Evolutionary conservation across 805 yeast genomes (phyloP), one percentile per base, ranked within the genome.

Genomic region (Starmerella riodocensis): DNA sequence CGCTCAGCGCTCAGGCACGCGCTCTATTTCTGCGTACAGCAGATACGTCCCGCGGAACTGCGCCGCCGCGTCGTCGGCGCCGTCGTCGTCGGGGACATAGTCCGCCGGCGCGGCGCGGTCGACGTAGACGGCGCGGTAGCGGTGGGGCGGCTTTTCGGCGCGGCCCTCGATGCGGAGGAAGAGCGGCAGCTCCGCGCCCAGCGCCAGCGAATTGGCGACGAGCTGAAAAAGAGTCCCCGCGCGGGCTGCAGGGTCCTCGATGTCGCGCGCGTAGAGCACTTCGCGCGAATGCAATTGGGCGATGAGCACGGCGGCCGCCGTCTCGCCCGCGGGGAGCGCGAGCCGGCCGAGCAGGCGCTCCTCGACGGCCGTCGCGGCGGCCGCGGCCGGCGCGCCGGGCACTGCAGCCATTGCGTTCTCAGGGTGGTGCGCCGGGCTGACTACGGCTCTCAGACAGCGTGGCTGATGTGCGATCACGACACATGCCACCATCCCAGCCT

Each of bases 171-270:
- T 28, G 4, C 41, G 41, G 13, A 40, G 22, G 32, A 43, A 11
- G 13, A 28, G 36, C 14, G 42, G 36, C 19, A 29, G 33, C 7
- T 24, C 37, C n/a, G 17, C 8, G 32, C 18, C 2, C 13, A 42
- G 35, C 18, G 20, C 28, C n/a, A 17, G 36, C 5, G 43, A 39
- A 13, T 37, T 35, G 1, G 25, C n/a, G 40, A 37, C 40, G 8
- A 41, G 24, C 6, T 28, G 34, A 7, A 21, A 16, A 12, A 45
- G 48, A 16, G 30, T n/a, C 16, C 21, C 21, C 11, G 49, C 46
- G 6, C 27, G 24, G 21, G 18, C 19, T 16, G 27, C 24, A 23
- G 53, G 57, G 43, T 64, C 46, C 40, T 20, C 53, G 47, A 47
- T 33, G 35, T 53, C 46, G 4, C 36, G 27, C 32, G 23, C 11